Base-by-base conservation (phyloP, 2,329 filamentous ascomycete species). In the Ophiostoma australiae region DNA sequence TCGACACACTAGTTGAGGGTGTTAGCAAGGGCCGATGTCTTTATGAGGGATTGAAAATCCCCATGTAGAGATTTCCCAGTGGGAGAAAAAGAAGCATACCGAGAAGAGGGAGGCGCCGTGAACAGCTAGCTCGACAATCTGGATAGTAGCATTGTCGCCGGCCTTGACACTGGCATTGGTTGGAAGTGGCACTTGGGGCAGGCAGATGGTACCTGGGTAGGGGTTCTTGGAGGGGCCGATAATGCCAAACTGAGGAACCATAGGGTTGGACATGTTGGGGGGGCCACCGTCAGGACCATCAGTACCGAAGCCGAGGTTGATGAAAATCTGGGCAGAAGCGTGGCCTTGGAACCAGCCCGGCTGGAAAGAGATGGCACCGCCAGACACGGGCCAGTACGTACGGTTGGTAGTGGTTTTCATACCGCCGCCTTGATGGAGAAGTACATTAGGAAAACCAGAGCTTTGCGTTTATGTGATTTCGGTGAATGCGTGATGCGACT, bases 341-440 rank as follows among this genome's bases (percentile, higher is more conserved):
- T 98, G 95, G 74, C 95, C 95, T 72, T 90, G 89, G 83, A 97
- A 97, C 95, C 95, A 98, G 77, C 94, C 95, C 0, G 95, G 95
- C 78, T 98, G 94, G 76, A 97, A 86, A 68, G 93, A 87, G 73
- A 99, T 77, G n/a, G 93, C 93, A 73, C 95, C 95, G 75, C 95
- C 95, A 39, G 82, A 87, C 68, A 93, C 85, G 20, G 95, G 94
- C 95, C 95, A 98, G 82, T 90, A 92, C 17, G 95, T 97, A 73
- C 94, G 89, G 82, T 99, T 98, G 65, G 81, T 85, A 0, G 92
- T 91, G 52, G 87, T 86, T 67, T 84, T 83, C 82, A 94, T 89
- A 73, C 95, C 95, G 72, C 95, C 95, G 79, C 94, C 94, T 97
- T 76, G 13, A 23, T 15, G 13, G 33, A 15, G n/a, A 48, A 20